phyloP scores from a whole-genome alignment of 2,329 filamentous ascomycete species.

The Daldinia eschscholtzii region DNA sequence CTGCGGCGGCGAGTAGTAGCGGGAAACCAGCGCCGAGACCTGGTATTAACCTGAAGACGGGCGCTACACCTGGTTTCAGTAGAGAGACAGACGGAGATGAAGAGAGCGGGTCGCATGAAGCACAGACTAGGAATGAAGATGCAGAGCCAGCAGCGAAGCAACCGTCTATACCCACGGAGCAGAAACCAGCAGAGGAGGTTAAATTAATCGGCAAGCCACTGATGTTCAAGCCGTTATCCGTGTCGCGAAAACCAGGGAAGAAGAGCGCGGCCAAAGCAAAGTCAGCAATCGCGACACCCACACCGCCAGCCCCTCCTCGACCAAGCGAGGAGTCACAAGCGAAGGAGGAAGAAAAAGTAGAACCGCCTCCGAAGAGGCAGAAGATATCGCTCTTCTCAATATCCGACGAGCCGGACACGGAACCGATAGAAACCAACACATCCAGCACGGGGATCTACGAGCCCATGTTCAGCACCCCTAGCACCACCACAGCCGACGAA shows the following conservation, averaged over 20 bases:
- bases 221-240: conserved; percentile 91
- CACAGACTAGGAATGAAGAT: conserved; percentile 43
- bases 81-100: conserved; percentile 61
- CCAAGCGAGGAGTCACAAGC: conserved; percentile 20
- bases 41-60: conserved; percentile 83
- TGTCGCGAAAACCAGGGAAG: conserved; percentile 79
- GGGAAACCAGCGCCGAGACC: conserved; percentile 60
- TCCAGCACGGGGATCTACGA: conserved; percentile 59
- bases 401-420: conserved; percentile 56
- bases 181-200: conserved; percentile 72
- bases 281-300: conserved; percentile 19
- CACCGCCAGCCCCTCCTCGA: conserved; percentile 41
- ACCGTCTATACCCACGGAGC: conserved; percentile 66
- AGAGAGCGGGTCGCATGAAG: conserved; percentile 46
- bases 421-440: conserved; percentile 43
- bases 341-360: conserved; percentile 33
- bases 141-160: conserved; percentile 56
- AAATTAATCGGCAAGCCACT: conserved; percentile 82
- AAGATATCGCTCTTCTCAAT: conserved; percentile 80
- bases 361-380: conserved; percentile 60
- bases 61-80: conserved; percentile 83
- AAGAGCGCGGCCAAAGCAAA: conserved; percentile 65
- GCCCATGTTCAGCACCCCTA: conserved; percentile 61
- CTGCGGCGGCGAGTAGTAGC: conserved; percentile 52
- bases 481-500: conserved; percentile 48